phyloP scores from a whole-genome alignment of 1,139 yeast genomes.

The Yamadazyma kanchanaburiensis region DNA sequence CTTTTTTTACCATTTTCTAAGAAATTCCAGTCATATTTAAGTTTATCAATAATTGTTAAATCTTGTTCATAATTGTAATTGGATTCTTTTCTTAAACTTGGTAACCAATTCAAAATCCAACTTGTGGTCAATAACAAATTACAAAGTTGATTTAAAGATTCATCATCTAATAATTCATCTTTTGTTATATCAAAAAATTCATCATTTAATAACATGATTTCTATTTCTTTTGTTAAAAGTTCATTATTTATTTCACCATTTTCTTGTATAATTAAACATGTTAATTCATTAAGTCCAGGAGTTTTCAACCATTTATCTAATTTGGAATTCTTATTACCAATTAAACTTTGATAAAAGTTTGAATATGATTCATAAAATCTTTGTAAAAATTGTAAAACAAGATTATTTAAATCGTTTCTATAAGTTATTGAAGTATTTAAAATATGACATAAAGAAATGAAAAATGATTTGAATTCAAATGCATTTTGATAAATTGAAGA shows the following conservation, averaged over 20 bases:
- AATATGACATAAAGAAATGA: conserved; percentile 48
- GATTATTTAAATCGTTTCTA: conserved; percentile 48
- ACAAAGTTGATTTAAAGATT: conserved; percentile 46
- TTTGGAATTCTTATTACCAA: conserved; percentile 19
- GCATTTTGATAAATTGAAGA: conserved; percentile 44
- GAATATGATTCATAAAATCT: conserved; percentile 30
- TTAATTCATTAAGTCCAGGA: conserved; percentile 32
- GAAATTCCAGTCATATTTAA: conserved; percentile 57
- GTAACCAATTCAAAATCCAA: conserved; percentile 56
- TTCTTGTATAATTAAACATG: conserved; percentile 24
- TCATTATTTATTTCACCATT: conserved; percentile 7
- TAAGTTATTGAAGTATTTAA: conserved; percentile 61
- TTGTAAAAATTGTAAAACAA: conserved; percentile 36
- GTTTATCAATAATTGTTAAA: conserved; percentile 37
- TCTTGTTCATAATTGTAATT: conserved; percentile 27
- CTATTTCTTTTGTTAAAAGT: conserved; percentile 31
- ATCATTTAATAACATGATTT: conserved; percentile 27
- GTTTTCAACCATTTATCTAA: conserved; percentile 38
- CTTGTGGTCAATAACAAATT: conserved; percentile 45
- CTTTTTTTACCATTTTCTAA: conserved; percentile 39
- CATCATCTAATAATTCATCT: conserved; percentile 41
- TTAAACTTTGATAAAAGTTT: conserved; percentile 28
- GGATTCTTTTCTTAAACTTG: conserved; percentile 45
- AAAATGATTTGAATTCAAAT: conserved; percentile 49
- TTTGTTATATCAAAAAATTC: conserved; percentile 30